Evolutionary conservation across 108 stramenopile species (phyloP), one percentile per base, ranked within the genome.

Genomic region (Nitzschia sp.): DNA sequence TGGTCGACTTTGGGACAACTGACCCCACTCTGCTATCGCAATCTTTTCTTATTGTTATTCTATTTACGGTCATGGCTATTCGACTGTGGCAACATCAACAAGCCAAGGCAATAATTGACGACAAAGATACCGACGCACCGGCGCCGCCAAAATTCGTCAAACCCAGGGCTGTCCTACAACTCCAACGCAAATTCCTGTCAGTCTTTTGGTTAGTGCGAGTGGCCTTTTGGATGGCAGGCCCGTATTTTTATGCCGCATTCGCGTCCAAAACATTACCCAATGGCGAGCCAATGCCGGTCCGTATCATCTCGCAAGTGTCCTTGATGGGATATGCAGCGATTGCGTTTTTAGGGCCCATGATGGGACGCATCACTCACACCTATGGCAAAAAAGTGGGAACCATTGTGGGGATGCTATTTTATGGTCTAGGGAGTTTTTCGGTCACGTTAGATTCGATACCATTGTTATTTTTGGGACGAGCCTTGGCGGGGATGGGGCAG

Each of bases 181-280:
- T 72, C 23, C 86, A 85, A 66, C 42, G 75, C 2, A 59, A 81
- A 17, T 98, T 90, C 76, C 70, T 98, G n/a, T 38, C 78, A 9
- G 92, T 96, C 26, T 95, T 94, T 89, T 88, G 92, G 77, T 58
- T 94, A 23, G 54, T 92, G 27, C 75, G 93, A 38, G 74, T 92
- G 38, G 84, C 95, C 9, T 96, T 97, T 78, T 98, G 97, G 97
- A 79, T 97, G 25, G 95, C 95, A 78, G 90, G 89, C 35, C 93
- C 96, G 11, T 90, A 97, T 72, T 91, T 95, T 82, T 97, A 97
- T 75, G 78, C 85, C 64, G 91, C 92, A 46, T 95, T 90, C 64
- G 87, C 89, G 38, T 82, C 83, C 74, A 92, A 95, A 77, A 51
- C 17, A 8, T 19, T 51, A 4, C 6, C 6, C 6, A 72, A 82